Percentiles rank a stretch among this genome's conserved stretches.
Conservation (phyloP, 2,329 filamentous ascomycete species). For the Calycina marina region DNA sequence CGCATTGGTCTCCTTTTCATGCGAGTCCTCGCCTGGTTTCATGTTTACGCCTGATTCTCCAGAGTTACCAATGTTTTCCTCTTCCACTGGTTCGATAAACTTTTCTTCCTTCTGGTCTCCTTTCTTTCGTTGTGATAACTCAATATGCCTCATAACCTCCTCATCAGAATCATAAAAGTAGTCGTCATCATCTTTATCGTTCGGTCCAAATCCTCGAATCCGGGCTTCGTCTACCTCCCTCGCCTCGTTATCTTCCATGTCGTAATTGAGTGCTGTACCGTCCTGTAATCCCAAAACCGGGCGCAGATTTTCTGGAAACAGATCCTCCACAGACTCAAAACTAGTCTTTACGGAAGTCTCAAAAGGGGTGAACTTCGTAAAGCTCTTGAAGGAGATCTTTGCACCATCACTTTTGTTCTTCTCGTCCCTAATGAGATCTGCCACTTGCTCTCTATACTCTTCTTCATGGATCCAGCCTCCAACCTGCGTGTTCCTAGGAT, state of each 20-base stretch:
- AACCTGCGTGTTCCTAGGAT: conserved; percentile 54
- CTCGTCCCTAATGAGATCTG: conserved; percentile 50
- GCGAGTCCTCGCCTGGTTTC: no score
- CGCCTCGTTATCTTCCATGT: conserved; percentile 5
- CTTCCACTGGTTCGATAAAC: no score
- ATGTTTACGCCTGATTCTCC: no score
- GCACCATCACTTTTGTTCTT: conserved; percentile 30
- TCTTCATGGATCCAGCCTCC: conserved; percentile 89
- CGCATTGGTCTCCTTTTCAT: no score
- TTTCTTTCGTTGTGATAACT: conserved; percentile 16
- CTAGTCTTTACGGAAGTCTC: conserved; percentile 56
- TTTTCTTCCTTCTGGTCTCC: conserved; percentile 11
- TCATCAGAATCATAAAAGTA: conserved; percentile 39
- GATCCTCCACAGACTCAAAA: conserved; percentile 72
- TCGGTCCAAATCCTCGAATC: conserved; percentile 28
- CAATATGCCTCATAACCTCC: conserved; percentile 26
- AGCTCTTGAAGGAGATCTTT: conserved; percentile 46
- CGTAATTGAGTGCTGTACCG: conserved; percentile 5
- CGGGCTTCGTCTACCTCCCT: conserved; percentile 48
- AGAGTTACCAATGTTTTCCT: no score
- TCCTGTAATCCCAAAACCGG: conserved; percentile 28
- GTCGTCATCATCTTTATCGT: conserved; percentile 30
- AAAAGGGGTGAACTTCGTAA: conserved; percentile 38
- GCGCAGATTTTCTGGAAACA: conserved; percentile 56
- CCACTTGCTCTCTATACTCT: conserved; percentile 56